Percentiles rank a stretch among this genome's conserved stretches.
Conservation (phyloP, 208 protist genomes). For the Trypanosoma vivax region DNA sequence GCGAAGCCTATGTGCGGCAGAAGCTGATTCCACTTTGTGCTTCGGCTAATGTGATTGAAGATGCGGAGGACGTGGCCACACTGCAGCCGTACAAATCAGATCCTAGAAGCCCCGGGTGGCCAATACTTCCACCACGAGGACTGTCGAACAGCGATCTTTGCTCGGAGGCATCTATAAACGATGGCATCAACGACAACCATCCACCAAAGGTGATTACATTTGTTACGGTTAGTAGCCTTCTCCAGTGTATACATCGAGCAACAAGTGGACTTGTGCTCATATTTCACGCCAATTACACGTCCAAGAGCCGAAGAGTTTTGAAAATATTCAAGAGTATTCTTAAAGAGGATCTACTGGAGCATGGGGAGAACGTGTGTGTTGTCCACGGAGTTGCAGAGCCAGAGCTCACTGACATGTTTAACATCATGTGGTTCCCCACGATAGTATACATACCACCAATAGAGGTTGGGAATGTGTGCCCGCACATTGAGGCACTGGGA, state of each 20-base stretch:
- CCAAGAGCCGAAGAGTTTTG: slow-evolving; percentile 53
- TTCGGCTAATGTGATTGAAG: slow-evolving; percentile 48
- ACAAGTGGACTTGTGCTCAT: slow-evolving; percentile 56
- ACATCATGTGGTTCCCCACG: slow-evolving; percentile 76
- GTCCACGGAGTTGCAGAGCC: slow-evolving; percentile 77
- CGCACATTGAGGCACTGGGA: not conserved
- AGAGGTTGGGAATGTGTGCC: not conserved
- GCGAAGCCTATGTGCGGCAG: slow-evolving; percentile 58
- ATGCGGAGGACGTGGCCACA: slow-evolving; percentile 21
- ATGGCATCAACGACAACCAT: too few relatives aligned
- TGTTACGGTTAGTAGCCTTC: slow-evolving; percentile 46
- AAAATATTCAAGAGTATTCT: slow-evolving; percentile 55
- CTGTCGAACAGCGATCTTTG: too few relatives aligned
- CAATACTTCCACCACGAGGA: too few relatives aligned
- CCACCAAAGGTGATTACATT: slow-evolving; percentile 28
- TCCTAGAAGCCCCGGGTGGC: too few relatives aligned
- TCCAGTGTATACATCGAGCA: slow-evolving; percentile 32
- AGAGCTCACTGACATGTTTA: slow-evolving; percentile 70
- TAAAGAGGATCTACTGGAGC: slow-evolving; percentile 36
- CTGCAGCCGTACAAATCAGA: slow-evolving; percentile 12
- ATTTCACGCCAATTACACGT: slow-evolving; percentile 79
- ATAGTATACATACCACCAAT: slow-evolving; percentile 67
- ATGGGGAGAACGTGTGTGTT: slow-evolving; percentile 65
- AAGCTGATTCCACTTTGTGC: slow-evolving; percentile 73
- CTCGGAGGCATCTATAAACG: too few relatives aligned